phyloP scores from a whole-genome alignment of 257 asterid species.

The Scutellaria minor region DNA sequence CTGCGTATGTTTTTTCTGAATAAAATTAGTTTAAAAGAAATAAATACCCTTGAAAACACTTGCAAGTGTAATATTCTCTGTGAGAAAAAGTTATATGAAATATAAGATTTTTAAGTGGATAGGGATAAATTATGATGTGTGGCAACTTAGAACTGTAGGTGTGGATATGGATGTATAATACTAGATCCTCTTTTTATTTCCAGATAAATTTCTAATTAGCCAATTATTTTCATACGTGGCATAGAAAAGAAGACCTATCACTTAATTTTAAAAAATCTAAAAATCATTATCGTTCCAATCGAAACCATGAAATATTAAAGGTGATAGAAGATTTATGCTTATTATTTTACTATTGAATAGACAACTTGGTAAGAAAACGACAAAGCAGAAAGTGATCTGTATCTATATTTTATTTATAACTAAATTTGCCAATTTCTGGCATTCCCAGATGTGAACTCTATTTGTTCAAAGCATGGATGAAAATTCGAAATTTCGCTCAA shows the following conservation, averaged over 20 bases:
- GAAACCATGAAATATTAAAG: slow-evolving; percentile 5
- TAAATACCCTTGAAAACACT: no score
- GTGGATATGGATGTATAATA: not conserved
- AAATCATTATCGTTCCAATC: not conserved
- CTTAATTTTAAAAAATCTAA: not conserved
- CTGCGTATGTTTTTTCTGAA: no score
- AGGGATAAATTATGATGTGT: not conserved
- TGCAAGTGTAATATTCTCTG: no score
- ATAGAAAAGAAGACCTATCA: not conserved
- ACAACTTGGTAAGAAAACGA: slow-evolving; percentile 13
- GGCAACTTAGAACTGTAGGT: not conserved
- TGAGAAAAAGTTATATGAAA: no score
- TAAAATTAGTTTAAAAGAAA: no score
- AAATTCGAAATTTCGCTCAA: no score
- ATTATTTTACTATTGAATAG: not conserved
- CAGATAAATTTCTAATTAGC: not conserved
- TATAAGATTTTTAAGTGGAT: no score
- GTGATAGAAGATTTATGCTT: not conserved
- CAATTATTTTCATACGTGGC: not conserved
- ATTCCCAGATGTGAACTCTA: not conserved
- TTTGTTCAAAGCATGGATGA: not conserved
- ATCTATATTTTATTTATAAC: not conserved
- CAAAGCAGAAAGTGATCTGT: slow-evolving; percentile 16
- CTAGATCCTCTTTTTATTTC: not conserved
- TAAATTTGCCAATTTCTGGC: not conserved